Evolutionary conservation across 192 early-diverging fungal genomes (phyloP).

Genomic region (Gamsiella multidivaricata): DNA sequence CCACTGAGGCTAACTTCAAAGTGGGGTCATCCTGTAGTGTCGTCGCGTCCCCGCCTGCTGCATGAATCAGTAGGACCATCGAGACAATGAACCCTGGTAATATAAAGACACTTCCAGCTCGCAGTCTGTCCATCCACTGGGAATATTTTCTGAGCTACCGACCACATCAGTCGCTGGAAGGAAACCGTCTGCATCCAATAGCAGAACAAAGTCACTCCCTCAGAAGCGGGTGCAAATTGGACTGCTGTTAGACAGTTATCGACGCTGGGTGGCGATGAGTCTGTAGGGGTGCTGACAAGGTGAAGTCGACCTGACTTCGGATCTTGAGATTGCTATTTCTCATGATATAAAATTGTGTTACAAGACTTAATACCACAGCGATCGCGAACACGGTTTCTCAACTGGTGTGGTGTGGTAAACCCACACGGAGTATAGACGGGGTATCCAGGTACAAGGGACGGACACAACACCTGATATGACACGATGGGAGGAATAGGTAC

Average conservation of each 20-base stretch:
- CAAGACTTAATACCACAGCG: no score
- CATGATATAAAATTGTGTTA: slow-evolving; percentile 33
- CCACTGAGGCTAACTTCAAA: slow-evolving; percentile 21
- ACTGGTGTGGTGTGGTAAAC: no score
- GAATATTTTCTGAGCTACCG: slow-evolving; percentile 48
- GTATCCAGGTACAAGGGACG: no score
- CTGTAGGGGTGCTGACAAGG: slow-evolving; percentile 47
- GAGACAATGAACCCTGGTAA: slow-evolving; percentile 63
- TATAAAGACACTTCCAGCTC: slow-evolving; percentile 60
- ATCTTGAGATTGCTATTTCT: slow-evolving; percentile 53
- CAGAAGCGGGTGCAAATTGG: slow-evolving; percentile 66
- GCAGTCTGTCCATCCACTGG: slow-evolving; percentile 51
- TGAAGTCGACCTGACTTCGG: slow-evolving; percentile 60
- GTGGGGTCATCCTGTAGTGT: background rate
- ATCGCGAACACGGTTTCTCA: no score
- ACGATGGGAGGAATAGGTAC: no score
- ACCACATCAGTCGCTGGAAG: slow-evolving; percentile 54
- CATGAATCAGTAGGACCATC: background rate
- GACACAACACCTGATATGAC: no score
- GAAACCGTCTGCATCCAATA: slow-evolving; percentile 54
- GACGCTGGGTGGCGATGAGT: slow-evolving; percentile 33
- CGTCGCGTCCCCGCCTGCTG: background rate
- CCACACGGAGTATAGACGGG: no score
- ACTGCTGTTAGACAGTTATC: slow-evolving; percentile 40
- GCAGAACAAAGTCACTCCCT: slow-evolving; percentile 60